Percentiles rank a stretch among this genome's conserved stretches.
Conservation (phyloP, 495 filamentous ascomycete species). For the Hypoxylon fragiforme region DNA sequence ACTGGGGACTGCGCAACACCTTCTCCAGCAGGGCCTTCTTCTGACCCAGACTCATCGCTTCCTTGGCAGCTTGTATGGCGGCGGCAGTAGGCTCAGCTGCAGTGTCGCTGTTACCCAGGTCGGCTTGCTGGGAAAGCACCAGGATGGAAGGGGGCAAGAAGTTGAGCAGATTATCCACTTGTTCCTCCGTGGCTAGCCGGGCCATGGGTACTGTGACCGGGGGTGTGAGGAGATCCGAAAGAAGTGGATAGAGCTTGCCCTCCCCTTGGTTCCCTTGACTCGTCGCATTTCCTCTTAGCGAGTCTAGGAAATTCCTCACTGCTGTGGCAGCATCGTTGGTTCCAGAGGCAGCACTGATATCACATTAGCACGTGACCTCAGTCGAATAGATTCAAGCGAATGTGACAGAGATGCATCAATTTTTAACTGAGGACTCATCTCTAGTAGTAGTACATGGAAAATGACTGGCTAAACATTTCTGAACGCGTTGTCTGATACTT, state of each 20-base stretch:
- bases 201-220: constrained; percentile 75
- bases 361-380: constrained; percentile 38
- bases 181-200: constrained; percentile 62
- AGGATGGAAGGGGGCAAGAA: constrained; percentile 72
- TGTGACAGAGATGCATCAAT: constrained; percentile 21
- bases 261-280: constrained; percentile 40
- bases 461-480: constrained; percentile 2
- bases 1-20: constrained; percentile 88
- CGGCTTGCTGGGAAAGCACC: constrained; percentile 70
- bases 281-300: constrained; percentile 64
- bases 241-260: constrained; percentile 75
- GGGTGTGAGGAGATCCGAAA: constrained; percentile 82
- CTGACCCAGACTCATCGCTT: constrained; percentile 72
- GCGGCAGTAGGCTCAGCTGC: constrained; percentile 65
- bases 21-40: constrained; percentile 80
- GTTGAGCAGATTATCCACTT: constrained; percentile 72
- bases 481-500: constrained; percentile 12
- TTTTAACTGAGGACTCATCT: constrained; percentile 34
- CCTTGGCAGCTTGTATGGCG: constrained; percentile 67
- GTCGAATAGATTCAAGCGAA: constrained; percentile 5
- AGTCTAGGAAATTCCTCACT: constrained; percentile 86
- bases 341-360: constrained; percentile 47
- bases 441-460: constrained; percentile 40
- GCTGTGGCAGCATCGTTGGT: constrained; percentile 61
- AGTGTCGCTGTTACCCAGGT: constrained; percentile 40